Conservation (phyloP, 2,329 filamentous ascomycete genomes). For the Thielaviopsis euricoi region DNA sequence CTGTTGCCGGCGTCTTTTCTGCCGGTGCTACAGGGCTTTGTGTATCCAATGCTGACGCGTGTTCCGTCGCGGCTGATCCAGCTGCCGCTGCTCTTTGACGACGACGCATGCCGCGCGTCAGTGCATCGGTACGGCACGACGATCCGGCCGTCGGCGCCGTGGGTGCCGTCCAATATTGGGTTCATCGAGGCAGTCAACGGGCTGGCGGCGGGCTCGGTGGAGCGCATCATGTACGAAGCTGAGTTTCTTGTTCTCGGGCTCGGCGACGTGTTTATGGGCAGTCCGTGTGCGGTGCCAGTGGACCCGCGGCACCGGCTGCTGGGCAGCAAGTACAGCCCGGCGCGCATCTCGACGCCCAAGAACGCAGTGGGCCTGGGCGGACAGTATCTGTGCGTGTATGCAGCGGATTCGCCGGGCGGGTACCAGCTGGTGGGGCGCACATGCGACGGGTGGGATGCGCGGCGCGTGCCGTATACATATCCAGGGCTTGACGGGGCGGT, state of each 20-base stretch:
- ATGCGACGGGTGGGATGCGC: conserved; percentile 19
- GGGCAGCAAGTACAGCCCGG: conserved; percentile 23
- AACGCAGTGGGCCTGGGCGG: conserved; percentile 22
- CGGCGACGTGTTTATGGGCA: conserved; percentile 24
- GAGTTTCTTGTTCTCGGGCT: conserved; percentile 23
- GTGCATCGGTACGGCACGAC: conserved; percentile 44
- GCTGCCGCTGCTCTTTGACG: conserved; percentile 24
- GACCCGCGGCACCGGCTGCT: conserved; percentile 21
- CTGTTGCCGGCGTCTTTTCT: conserved; percentile 14
- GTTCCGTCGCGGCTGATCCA: conserved; percentile 19
- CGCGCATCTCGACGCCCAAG: conserved; percentile 21
- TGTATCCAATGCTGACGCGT: conserved; percentile 4
- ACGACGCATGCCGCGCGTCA: conserved; percentile 28
- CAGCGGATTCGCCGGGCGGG: conserved; percentile 21
- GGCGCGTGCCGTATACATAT: not conserved
- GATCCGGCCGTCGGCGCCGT: conserved; percentile 42
- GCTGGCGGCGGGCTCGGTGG: conserved; percentile 15
- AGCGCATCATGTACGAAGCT: conserved; percentile 18
- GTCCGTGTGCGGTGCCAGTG: conserved; percentile 21
- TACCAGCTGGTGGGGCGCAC: conserved; percentile 24
- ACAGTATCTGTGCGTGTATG: conserved; percentile 24
- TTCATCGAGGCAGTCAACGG: conserved; percentile 28
- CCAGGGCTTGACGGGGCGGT: not conserved
- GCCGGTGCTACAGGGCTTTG: conserved; percentile 9
- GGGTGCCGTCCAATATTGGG: conserved; percentile 43